phyloP scores from a whole-genome alignment of 768 basidiomycete genomes.

The Suillus occidentalis region DNA sequence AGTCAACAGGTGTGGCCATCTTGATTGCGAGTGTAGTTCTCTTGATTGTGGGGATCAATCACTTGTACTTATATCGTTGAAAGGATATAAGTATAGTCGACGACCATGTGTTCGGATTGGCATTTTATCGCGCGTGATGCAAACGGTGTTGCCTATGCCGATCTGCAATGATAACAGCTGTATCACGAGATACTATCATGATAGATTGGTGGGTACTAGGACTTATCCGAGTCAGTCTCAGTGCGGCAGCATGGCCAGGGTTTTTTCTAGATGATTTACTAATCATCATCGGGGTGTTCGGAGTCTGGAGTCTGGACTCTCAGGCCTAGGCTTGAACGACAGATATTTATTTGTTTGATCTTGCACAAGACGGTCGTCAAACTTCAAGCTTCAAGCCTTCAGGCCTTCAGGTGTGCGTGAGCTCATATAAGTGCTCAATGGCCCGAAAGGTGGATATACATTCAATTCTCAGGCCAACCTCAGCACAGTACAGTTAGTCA shows the following conservation, averaged over 20 bases:
- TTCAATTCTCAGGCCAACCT: neutral
- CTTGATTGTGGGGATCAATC: neutral
- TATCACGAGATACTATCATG: neutral
- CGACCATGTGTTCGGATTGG: neutral
- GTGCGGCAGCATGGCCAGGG: too few relatives aligned
- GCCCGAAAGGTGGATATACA: neutral
- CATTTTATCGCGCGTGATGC: neutral
- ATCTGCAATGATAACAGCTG: neutral
- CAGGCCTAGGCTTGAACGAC: too few relatives aligned
- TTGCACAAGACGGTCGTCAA: neutral
- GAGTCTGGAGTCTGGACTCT: too few relatives aligned
- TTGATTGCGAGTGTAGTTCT: neutral
- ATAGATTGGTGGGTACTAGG: neutral
- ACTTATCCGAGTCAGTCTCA: too few relatives aligned
- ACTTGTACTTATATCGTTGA: neutral
- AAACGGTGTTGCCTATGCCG: neutral
- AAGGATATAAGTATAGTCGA: constrained; percentile 4
- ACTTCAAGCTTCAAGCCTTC: too few relatives aligned
- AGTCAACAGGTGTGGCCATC: constrained; percentile 28
- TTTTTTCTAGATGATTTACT: too few relatives aligned
- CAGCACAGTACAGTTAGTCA: neutral
- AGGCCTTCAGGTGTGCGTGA: neutral
- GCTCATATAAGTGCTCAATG: neutral
- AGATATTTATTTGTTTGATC: too few relatives aligned
- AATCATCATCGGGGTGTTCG: too few relatives aligned